Evolutionary conservation across 805 yeast genomes (phyloP), one percentile per base, ranked within the genome.

Genomic region (Hanseniaspora guilliermondii): DNA sequence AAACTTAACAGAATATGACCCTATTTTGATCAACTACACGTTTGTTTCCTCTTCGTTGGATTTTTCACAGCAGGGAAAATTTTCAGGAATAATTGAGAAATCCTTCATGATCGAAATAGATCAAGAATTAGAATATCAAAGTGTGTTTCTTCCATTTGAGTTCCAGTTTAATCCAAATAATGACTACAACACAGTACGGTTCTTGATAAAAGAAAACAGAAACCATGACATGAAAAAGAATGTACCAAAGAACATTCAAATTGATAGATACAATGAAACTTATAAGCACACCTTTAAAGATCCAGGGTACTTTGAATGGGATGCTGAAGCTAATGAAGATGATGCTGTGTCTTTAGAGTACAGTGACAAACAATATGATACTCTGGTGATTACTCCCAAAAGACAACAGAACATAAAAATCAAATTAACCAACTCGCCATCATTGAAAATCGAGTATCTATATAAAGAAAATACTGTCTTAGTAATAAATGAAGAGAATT

Each of bases 151-250:
- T 17, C 83, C 85, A 0, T 77, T 87, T 59, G 68, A 70, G 9
- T 58, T 88, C 6, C 73, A 76, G 5, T 64, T 86, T n/a, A 52
- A 52, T 22, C 64, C 85, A 39, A 48, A 58, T 36, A 73, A 74
- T 36, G 77, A 76, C 42, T 75, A 78, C 46, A 75, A 75, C 53
- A 65, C 47, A 36, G 35, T 86, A n/a, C 70, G 96, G 54, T 69
- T 88, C 49, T 70, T 74, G 36, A 63, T 80, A 46, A 85, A 86
- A 64, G 97, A 88, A 68, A 66, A 68, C n/a, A 67, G 79, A 36
- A 57, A 53, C 27, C 55, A 55, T 25, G 66, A 64, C 4, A 50
- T 62, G 9, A 56, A 61, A 12, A 58, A 59, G 11, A 58, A 60
- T 54, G 45, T 58, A 16, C 58, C 65, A 11, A 58, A 58, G 24